These are phyloP conservation scores for Globisporangium irregulare DNA, from an alignment of 352 stramenopile genomes.

Conservation along the genomic window DNA sequence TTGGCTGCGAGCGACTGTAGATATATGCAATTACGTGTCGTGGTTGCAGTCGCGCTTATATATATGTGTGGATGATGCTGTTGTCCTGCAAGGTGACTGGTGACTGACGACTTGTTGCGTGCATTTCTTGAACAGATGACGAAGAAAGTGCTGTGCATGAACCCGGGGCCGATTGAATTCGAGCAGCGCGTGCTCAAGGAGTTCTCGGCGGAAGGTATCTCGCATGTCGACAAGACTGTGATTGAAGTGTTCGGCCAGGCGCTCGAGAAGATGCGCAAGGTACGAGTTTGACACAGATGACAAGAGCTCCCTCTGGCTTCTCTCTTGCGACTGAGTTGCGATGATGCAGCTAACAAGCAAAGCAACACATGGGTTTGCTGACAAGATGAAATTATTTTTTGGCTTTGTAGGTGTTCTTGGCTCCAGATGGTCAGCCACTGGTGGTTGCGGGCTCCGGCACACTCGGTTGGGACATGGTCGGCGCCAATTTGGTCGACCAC, in stretches of 20 bases:
- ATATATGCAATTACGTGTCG: background rate
- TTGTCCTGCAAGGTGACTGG: background rate
- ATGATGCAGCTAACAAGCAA: background rate
- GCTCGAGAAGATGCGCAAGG: constrained; percentile 80
- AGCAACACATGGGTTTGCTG: background rate
- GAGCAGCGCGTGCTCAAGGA: constrained; percentile 66
- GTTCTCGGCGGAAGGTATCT: constrained; percentile 74
- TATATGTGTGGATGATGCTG: background rate
- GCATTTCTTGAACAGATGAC: constrained; percentile 34
- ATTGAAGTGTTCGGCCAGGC: constrained; percentile 75
- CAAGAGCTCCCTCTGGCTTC: background rate
- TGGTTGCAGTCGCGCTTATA: background rate
- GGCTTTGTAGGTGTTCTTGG: constrained; percentile 43
- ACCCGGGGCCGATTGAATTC: constrained; percentile 81
- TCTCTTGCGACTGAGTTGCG: background rate
- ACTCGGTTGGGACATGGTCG: constrained; percentile 82
- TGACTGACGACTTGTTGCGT: background rate
- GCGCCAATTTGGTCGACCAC: constrained; percentile 61
- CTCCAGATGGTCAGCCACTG: constrained; percentile 64
- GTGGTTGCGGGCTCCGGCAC: constrained; percentile 66
- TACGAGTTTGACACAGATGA: background rate
- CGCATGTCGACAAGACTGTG: constrained; percentile 74
- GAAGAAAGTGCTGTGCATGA: constrained; percentile 78
- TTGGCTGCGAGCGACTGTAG: background rate
- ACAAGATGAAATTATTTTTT: background rate